A percentile compares a stretch with the other conserved stretches of the same genome.
Evolutionary conservation across 768 basidiomycete genomes (phyloP).

Genomic region (Pisolithus orientalis): DNA sequence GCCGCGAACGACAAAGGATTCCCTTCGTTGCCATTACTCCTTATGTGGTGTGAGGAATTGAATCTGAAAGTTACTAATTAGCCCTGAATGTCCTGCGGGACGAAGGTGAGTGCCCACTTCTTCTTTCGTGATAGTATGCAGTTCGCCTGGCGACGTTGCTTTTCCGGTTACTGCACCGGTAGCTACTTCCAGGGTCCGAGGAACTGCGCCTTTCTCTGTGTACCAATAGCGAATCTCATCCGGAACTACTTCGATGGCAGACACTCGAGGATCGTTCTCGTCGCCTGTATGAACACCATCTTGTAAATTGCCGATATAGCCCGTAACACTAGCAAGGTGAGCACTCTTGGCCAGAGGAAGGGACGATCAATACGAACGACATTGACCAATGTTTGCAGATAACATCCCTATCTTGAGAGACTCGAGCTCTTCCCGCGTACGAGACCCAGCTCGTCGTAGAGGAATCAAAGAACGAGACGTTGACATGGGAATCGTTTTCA

Average conservation of each 20-base stretch:
- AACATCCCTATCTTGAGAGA: conserved; percentile 53
- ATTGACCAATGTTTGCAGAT: conserved; percentile 64
- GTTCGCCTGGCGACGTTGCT: conserved; percentile 63
- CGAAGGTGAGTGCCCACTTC: conserved; percentile 47
- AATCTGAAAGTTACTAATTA: conserved; percentile 29
- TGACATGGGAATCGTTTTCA: conserved; percentile 68
- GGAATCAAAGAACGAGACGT: conserved; percentile 71
- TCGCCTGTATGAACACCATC: conserved; percentile 85
- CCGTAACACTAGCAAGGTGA: conserved; percentile 40
- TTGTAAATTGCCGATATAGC: conserved; percentile 84
- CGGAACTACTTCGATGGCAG: conserved; percentile 73
- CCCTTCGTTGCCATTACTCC: not conserved
- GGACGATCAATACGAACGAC: conserved; percentile 29
- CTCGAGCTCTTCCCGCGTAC: conserved; percentile 65
- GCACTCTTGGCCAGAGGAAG: not conserved
- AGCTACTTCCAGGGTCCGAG: conserved; percentile 55
- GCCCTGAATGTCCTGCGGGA: not conserved
- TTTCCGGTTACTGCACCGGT: conserved; percentile 55
- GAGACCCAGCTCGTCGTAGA: conserved; percentile 75
- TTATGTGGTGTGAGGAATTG: conserved; percentile 25
- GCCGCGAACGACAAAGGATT: too few species aligned
- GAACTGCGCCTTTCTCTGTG: conserved; percentile 52
- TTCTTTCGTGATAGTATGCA: conserved; percentile 63
- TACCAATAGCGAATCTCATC: conserved; percentile 81
- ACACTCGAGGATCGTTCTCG: conserved; percentile 70